Evolutionary conservation across 306 rosid species (phyloP).

Genomic region (Prinsepia uniflora): DNA sequence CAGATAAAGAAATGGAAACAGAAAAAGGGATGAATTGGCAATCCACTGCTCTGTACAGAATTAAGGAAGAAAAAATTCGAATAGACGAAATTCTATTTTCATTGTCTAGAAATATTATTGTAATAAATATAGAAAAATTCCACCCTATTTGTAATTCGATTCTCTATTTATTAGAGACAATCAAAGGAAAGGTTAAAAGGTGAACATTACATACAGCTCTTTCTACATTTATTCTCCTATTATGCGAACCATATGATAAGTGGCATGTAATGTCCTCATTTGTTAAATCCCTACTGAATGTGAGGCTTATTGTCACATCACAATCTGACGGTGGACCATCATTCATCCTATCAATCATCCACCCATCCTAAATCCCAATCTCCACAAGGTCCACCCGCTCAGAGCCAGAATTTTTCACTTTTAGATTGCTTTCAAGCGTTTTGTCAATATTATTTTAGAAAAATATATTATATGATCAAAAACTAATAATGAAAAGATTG

Average conservation of each 20-base stretch:
- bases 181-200: not conserved
- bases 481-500: not conserved
- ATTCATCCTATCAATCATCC: not conserved
- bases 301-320: not conserved
- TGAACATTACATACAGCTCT: not conserved
- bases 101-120: not conserved
- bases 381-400: not conserved
- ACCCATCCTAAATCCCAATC: not conserved
- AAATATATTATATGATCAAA: not conserved
- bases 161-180: not conserved
- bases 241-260: not conserved
- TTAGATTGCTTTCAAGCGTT: not conserved
- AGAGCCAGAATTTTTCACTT: not conserved
- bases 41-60: not conserved
- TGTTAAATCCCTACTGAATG: not conserved
- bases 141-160: not conserved
- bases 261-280: not conserved
- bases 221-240: not conserved
- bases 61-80: not conserved
- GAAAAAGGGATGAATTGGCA: not conserved
- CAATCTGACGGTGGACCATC: not conserved
- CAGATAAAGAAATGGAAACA: slow-evolving; percentile 20
- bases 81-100: not conserved
- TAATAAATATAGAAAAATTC: too few species aligned
- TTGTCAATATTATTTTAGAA: not conserved